phyloP scores from a whole-genome alignment of 1,139 yeast genomes.

The Pichia sp. region DNA sequence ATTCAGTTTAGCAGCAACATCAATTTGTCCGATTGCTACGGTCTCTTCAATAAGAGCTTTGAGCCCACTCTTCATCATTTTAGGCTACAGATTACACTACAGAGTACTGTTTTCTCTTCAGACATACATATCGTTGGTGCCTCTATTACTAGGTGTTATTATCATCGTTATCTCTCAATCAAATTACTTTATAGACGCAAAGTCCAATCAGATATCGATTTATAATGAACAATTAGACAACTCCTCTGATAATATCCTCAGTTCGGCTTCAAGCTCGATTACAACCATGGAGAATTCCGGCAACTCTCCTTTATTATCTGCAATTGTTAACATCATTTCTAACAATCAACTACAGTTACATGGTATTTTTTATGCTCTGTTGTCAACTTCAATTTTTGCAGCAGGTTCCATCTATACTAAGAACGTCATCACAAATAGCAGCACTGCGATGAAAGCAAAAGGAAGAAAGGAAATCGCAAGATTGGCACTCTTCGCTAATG shows the following conservation, averaged over 20 bases:
- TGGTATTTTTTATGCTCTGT: constrained; percentile 53
- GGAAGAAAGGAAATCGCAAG: constrained; percentile 13
- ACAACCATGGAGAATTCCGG: background rate
- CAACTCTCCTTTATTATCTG: background rate
- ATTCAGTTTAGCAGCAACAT: constrained; percentile 81
- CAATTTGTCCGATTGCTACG: constrained; percentile 80
- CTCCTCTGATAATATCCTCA: background rate
- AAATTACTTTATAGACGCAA: constrained; percentile 11
- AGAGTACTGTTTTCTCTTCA: constrained; percentile 52
- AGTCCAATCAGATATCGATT: constrained; percentile 4
- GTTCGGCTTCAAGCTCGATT: background rate
- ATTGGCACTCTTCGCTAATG: constrained; percentile 14
- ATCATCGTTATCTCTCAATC: constrained; percentile 52
- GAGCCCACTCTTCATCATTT: constrained; percentile 81
- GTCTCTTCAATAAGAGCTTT: constrained; percentile 90
- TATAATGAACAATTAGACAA: constrained; percentile 11
- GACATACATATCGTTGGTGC: constrained; percentile 75
- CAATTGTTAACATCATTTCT: background rate
- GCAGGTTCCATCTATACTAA: constrained; percentile 90
- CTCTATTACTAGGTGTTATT: constrained; percentile 79
- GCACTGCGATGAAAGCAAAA: background rate
- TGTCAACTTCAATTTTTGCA: constrained; percentile 81
- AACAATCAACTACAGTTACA: constrained; percentile 17
- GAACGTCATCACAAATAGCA: constrained; percentile 44
- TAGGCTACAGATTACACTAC: constrained; percentile 65